Percentiles rank a stretch among this genome's conserved stretches.
phyloP scores from a whole-genome alignment of 164 flowering plant species.

The Litsea cubeba region DNA sequence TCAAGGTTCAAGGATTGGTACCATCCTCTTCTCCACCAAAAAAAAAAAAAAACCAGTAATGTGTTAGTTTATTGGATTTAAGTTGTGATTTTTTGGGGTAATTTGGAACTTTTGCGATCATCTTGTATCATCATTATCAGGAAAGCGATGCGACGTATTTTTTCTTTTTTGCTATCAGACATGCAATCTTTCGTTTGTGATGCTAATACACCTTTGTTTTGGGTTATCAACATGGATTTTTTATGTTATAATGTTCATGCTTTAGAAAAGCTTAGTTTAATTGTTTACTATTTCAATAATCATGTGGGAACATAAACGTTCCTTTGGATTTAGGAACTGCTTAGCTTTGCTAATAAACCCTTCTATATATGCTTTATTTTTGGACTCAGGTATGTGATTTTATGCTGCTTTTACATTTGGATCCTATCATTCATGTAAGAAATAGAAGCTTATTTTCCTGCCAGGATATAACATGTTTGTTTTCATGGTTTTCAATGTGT shows the following conservation, averaged over 20 bases:
- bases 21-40: no score
- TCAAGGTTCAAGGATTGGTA: no score
- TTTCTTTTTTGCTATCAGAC: neutral
- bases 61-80: neutral
- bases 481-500: neutral
- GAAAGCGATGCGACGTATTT: neutral
- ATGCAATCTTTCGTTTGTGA: neutral
- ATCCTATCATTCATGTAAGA: neutral
- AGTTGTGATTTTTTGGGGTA: neutral
- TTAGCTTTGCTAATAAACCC: neutral
- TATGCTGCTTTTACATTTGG: constrained; percentile 2
- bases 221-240: neutral
- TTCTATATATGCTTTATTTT: neutral
- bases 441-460: neutral
- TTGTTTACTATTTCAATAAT: neutral
- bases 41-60: no score
- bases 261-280: neutral
- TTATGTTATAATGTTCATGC: constrained; percentile 4
- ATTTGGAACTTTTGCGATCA: neutral
- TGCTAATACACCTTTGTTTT: neutral
- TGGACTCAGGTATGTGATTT: constrained; percentile 2
- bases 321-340: neutral
- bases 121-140: neutral
- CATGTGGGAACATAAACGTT: neutral
- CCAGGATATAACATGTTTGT: neutral